These are phyloP conservation scores for Blastobotrys capitulatus DNA, from an alignment of 1,139 yeast genomes.

Conservation along the genomic window DNA sequence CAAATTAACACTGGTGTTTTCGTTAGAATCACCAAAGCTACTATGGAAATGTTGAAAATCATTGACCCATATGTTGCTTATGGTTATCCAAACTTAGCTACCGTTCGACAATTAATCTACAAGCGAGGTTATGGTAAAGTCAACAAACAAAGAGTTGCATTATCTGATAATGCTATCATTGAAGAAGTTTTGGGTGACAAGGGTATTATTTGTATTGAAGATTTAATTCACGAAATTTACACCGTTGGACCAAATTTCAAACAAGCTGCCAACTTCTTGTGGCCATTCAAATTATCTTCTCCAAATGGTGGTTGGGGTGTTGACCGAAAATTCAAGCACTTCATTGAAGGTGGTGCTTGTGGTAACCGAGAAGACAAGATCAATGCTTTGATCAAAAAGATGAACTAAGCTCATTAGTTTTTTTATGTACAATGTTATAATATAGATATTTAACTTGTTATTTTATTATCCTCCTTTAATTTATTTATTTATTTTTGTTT, in stretches of 20 bases:
- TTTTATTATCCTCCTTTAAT: background rate
- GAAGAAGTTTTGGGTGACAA: slow-evolving; percentile 92
- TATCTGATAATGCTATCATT: slow-evolving; percentile 89
- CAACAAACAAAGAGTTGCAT: slow-evolving; percentile 96
- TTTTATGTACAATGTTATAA: background rate
- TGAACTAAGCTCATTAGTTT: slow-evolving; percentile 7
- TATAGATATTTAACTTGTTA: background rate
- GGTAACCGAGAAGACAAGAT: slow-evolving; percentile 99
- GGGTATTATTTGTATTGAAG: slow-evolving; percentile 96
- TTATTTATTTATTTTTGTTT: background rate
- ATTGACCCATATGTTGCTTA: slow-evolving; percentile 99
- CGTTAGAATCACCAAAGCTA: slow-evolving; percentile 98
- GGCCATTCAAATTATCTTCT: slow-evolving; percentile 99
- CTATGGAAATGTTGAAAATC: slow-evolving; percentile 91
- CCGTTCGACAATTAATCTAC: slow-evolving; percentile 96
- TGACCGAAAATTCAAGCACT: slow-evolving; percentile 98
- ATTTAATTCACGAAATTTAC: slow-evolving; percentile 97
- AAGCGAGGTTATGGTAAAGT: slow-evolving; percentile 99
- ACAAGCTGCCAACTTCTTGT: slow-evolving; percentile 99
- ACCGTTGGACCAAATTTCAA: slow-evolving; percentile 99
- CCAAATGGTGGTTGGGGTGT: slow-evolving; percentile 99
- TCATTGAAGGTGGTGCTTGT: slow-evolving; percentile 99
- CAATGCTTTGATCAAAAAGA: slow-evolving; percentile 84
- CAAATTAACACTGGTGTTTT: slow-evolving; percentile 99
- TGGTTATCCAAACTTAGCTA: slow-evolving; percentile 98